Base-by-base conservation (phyloP, 164 flowering plant species). In the Warburgia ugandensis region DNA sequence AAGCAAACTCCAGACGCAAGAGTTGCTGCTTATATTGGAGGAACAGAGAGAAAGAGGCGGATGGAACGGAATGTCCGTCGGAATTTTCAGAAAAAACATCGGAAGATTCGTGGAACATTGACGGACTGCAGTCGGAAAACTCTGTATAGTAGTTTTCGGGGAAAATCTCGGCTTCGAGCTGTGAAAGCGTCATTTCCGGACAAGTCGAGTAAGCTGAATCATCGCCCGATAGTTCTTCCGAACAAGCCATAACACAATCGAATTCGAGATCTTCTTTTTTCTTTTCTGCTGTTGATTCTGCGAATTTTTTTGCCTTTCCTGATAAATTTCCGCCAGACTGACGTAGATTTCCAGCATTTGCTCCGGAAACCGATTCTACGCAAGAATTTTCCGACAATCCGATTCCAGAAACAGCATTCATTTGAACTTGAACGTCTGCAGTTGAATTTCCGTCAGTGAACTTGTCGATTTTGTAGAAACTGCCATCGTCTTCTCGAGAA, bases 1-100 rank as follows among this genome's bases (percentile, higher is more conserved):
- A 52, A 21, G 36, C 28, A 19, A 25, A 29, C 23, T 61, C 49
- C 2, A 29, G 43, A 31, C 58, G 47, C 48, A 61, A 35, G 59
- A 87, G 76, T 36, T 78, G 75, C 41, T 75, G 49, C 16, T 62
- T 45, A 65, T 69, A 87, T 32, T 80, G 73, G 19, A 61, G 63
- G 52, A 85, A 60, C 56, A 80, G 54, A 4, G 83, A 63, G 61
- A 64, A 77, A 40, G 79, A 74, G 14, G 61, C 68, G 5, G 97
- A 77, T 17, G 67, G 76, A 69, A 65, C 28, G 20, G 71, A 65
- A 37, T 76, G 74, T 32, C 17, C 68, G 6, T 1, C n/a, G 1
- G 95, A 75, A 46, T 49, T 41, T 61, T 84, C 82, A 2, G 92
- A 83, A 55, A 81, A 80, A n/a, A 77, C 74, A 54, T 76, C 73